Evolutionary conservation across 495 filamentous ascomycete genomes (phyloP), one percentile per base, ranked within the genome.

Genomic region (Daldinia caldariorum): DNA sequence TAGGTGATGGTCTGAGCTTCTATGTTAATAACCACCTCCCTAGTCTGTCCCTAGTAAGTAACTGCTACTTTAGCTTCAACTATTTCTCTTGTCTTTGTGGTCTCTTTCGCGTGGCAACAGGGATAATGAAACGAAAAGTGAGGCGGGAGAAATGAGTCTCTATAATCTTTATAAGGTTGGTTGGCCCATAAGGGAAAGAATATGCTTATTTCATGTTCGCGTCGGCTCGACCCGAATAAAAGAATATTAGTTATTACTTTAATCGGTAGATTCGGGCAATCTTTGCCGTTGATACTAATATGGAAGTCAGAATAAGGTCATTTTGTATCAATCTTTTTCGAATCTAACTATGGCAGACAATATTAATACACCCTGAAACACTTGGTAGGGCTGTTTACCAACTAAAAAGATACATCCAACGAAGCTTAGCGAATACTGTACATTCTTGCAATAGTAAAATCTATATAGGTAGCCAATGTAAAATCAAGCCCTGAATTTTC

Each of bases 91-190:
- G 32, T 50, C 35, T 31, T 45, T 47, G 16, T 20, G 47, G 31
- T 26, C 3, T 26, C 54, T 67, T 62, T 53, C 32, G 63, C 63
- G 70, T 66, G 57, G 65, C 20, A 43, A 68, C 70, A 72, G 70
- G 70, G 70, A 72, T 72, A 61, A 53, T 72, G 70, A 72, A 72
- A 72, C 70, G 61, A 58, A 68, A 68, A 72, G 61, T 68, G 65
- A 72, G 70, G 70, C 70, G 65, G n/a, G 35, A 68, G 64, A 72
- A 67, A 68, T 67, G 65, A 68, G 57, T 4, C n/a, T 4, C n/a
- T 45, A 1, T 31, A 13, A 56, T 67, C 1, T 39, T 49, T 35
- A 54, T 16, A 60, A 51, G 55, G 55, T 38, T 22, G 26, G 29
- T 51, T 39, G 32, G 32, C 41, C 16, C 47, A 18, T 32, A 41